These are phyloP conservation scores for Tubosaeta sp. DNA, from an alignment of 768 basidiomycete species.

Conservation along the genomic window DNA sequence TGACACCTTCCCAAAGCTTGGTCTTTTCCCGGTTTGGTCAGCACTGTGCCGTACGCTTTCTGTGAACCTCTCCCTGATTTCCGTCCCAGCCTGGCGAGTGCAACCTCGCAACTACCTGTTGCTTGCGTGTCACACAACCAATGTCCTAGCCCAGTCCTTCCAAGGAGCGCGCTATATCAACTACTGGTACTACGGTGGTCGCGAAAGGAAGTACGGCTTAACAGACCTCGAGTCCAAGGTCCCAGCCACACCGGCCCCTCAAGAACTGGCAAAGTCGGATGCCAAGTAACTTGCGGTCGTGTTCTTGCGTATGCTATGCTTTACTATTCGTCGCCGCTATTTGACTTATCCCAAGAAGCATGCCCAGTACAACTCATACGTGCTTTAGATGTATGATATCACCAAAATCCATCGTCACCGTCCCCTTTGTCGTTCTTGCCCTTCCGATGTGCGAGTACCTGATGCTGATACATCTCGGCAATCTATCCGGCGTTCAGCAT, in stretches of 20 bases:
- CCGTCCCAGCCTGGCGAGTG: conserved; percentile 78
- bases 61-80: conserved; percentile 1
- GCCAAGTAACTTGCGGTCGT: conserved; percentile 14
- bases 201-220: conserved; percentile 61
- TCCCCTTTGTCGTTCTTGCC: conserved; percentile 62
- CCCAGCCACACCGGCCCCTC: conserved; percentile 48
- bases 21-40: conserved; percentile 96
- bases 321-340: background rate
- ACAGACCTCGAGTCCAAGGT: conserved; percentile 32
- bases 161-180: conserved; percentile 85
- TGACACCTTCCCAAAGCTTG: conserved; percentile 33
- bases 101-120: conserved; percentile 95
- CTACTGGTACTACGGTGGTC: conserved; percentile 89
- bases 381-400: conserved; percentile 19
- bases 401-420: conserved; percentile 79
- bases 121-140: conserved; percentile 91
- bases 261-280: conserved; percentile 34
- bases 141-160: conserved; percentile 77
- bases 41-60: background rate
- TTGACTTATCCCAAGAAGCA: background rate
- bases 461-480: conserved; percentile 91
- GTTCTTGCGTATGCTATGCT: background rate
- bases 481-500: conserved; percentile 44
- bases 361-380: conserved; percentile 12
- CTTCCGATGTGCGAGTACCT: conserved; percentile 74